Conservation (phyloP, 208 protist genomes). For the Crithidia bombi region DNA sequence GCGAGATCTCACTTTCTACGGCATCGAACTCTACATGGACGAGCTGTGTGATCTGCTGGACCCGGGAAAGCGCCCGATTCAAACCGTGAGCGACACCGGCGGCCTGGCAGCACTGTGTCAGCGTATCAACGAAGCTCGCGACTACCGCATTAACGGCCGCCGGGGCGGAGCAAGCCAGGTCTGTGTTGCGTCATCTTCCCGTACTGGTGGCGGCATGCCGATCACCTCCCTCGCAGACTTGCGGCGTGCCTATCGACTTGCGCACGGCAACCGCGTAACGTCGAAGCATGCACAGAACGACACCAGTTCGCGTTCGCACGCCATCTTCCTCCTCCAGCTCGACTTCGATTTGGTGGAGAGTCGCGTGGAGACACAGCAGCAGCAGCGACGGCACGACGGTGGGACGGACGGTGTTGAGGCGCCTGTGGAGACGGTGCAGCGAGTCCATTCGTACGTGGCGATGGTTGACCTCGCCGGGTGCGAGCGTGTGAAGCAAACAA, state of each 20-base stretch:
- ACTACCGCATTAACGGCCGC: constrained; percentile 29
- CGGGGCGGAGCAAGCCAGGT: constrained; percentile 20
- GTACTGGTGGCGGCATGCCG: constrained; percentile 60
- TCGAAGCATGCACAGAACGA: constrained; percentile 73
- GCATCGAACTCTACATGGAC: constrained; percentile 89
- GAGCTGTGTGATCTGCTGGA: constrained; percentile 82
- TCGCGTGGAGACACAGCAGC: not conserved
- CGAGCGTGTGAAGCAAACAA: constrained; percentile 94
- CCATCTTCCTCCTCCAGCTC: constrained; percentile 86
- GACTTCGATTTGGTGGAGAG: constrained; percentile 60
- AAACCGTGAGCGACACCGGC: constrained; percentile 68
- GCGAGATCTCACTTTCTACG: constrained; percentile 78
- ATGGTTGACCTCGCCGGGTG: constrained; percentile 98
- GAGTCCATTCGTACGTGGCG: constrained; percentile 77
- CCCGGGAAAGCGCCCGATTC: constrained; percentile 68
- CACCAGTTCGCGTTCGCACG: constrained; percentile 85
- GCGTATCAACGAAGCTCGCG: constrained; percentile 54
- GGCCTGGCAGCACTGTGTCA: constrained; percentile 73
- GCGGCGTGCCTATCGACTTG: constrained; percentile 62
- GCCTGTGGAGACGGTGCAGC: constrained; percentile 20
- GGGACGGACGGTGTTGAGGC: constrained; percentile 3
- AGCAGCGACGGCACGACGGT: not conserved
- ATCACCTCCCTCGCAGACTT: constrained; percentile 74
- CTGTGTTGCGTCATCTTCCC: not conserved
- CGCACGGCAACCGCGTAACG: constrained; percentile 80